These are phyloP conservation scores for Toxoplasma gondii DNA, from an alignment of 169 alveolate species.

Conservation along the genomic window DNA sequence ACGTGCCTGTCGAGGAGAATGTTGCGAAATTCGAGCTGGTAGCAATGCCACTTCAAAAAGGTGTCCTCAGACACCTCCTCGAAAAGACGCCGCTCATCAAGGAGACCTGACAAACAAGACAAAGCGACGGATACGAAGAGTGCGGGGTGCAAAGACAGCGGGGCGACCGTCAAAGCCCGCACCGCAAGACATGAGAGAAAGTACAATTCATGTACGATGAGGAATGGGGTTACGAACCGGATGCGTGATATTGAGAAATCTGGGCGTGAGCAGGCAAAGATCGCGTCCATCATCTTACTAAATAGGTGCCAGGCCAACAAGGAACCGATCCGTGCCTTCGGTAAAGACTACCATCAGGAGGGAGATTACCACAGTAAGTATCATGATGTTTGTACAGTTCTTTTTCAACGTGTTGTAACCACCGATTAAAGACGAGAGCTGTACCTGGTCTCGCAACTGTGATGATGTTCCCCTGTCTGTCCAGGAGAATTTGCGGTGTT, in stretches of 20 bases:
- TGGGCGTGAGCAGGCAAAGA: no score
- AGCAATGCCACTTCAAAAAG: slow-evolving; percentile 59
- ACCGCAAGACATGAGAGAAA: no score
- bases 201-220: no score
- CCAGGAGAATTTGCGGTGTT: slow-evolving; percentile 20
- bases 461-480: slow-evolving; percentile 63
- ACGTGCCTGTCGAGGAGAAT: slow-evolving; percentile 64
- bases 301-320: not conserved
- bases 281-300: no score
- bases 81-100: slow-evolving; percentile 57
- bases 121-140: not conserved
- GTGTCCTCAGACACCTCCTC: slow-evolving; percentile 52
- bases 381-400: no score
- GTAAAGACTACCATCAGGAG: no score
- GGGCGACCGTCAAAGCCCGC: no score
- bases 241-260: no score
- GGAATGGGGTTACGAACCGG: no score
- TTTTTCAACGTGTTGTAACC: no score
- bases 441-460: slow-evolving; percentile 68
- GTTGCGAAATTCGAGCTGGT: slow-evolving; percentile 65
- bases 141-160: not conserved
- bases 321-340: no score
- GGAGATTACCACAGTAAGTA: no score
- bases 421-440: not conserved
- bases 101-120: slow-evolving; percentile 49